A percentile compares a stretch with the other conserved stretches of the same genome.
Conservation (phyloP, 148 eudicot genomes). For the Vaccinium macrocarpon region DNA sequence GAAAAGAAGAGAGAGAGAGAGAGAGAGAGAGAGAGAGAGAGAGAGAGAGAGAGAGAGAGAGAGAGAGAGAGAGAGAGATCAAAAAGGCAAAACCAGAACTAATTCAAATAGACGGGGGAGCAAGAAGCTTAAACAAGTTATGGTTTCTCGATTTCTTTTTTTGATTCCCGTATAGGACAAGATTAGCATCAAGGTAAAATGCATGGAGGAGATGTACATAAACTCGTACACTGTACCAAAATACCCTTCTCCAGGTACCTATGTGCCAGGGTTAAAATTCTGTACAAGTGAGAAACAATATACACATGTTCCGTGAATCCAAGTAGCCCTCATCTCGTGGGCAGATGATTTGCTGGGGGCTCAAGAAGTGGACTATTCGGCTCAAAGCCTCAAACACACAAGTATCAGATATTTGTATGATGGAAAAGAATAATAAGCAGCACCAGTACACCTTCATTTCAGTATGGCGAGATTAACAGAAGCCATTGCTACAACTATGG, state of each 20-base stretch:
- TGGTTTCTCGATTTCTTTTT: neutral
- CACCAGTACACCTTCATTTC: neutral
- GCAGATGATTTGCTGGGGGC: neutral
- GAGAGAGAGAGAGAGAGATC: neutral
- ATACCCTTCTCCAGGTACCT: neutral
- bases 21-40: neutral
- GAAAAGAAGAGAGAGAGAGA: neutral
- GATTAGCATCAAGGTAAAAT: neutral
- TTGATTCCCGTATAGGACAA: neutral
- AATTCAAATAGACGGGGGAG: neutral
- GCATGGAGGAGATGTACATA: neutral
- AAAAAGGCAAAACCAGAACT: neutral
- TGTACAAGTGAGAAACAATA: neutral
- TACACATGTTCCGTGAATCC: neutral
- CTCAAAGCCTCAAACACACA: neutral
- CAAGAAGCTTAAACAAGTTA: neutral
- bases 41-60: neutral
- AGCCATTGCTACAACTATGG: neutral
- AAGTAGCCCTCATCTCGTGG: neutral
- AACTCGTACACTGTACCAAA: neutral
- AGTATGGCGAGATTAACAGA: neutral
- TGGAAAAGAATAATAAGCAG: neutral
- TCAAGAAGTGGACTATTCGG: neutral
- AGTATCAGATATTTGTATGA: neutral
- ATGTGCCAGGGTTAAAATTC: neutral